phyloP scores from a whole-genome alignment of 2,329 filamentous ascomycete genomes.

The Trichoderma gracile region DNA sequence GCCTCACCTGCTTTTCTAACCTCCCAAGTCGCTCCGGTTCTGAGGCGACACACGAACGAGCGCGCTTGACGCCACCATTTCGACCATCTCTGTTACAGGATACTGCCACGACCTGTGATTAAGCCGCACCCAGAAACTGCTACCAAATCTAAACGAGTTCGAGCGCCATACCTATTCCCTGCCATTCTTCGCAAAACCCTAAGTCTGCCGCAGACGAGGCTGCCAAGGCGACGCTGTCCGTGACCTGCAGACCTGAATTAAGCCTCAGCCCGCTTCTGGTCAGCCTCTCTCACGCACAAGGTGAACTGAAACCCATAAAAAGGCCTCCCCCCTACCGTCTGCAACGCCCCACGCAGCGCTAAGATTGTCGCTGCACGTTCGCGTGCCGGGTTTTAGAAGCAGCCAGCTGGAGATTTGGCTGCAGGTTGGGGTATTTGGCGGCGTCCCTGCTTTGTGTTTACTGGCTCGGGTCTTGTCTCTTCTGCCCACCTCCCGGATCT shows the following conservation, averaged over 20 bases:
- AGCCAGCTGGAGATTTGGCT: constrained; percentile 20
- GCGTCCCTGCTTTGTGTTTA: constrained; percentile 12
- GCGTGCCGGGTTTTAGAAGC: constrained; percentile 18
- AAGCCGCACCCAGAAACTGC: neutral
- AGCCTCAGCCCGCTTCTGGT: constrained; percentile 13
- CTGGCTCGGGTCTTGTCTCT: constrained; percentile 8
- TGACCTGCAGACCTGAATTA: constrained; percentile 1
- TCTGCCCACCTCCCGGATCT: constrained; percentile 21
- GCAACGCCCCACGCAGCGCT: constrained; percentile 17
- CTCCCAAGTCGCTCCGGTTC: neutral
- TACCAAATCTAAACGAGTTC: too few species aligned
- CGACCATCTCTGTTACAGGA: neutral
- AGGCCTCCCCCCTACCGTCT: constrained; percentile 16
- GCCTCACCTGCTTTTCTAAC: neutral
- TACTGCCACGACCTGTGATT: neutral
- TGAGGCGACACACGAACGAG: neutral
- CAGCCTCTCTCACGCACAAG: neutral
- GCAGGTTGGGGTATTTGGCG: constrained; percentile 20
- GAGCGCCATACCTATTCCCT: neutral
- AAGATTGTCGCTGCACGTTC: constrained; percentile 26
- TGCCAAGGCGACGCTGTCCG: constrained; percentile 1
- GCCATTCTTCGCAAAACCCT: too few species aligned
- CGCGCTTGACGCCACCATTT: neutral
- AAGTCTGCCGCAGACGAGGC: neutral
- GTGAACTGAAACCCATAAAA: constrained; percentile 12